Base-by-base conservation (phyloP, 179 eudicot species). In the Beta corolliflora region DNA sequence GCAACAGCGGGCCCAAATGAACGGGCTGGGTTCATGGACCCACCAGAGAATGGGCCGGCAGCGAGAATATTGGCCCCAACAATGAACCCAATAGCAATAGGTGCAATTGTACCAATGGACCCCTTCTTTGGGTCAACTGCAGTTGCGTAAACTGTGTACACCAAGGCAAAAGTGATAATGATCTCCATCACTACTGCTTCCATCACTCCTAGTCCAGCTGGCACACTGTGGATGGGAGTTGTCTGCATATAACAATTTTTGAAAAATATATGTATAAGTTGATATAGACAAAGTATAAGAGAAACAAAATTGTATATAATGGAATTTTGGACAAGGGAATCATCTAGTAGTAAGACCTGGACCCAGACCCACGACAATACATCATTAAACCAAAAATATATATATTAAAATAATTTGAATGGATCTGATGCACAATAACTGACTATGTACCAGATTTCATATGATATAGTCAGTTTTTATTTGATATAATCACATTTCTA, bases 121-220 rank as follows among this genome's bases (percentile, higher is more conserved):
- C 97, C 97, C 89, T 89, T 93, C 91, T 89, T 93, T 12, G 97
- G 97, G 86, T 93, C 97, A 46, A 82, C 92, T 13, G 97, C 95
- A 9, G 97, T 91, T 78, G 97, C 97, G 29, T 89, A 92, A 59
- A 92, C 96, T 0, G 96, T 91, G 93, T 92, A 92, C 3, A 91
- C 96, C 83, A 91, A 81, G 5, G 85, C 93, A 76, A 93, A 93
- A 12, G 95, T 93, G 83, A 88, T 87, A 12, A 93, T 76, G 52
- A 93, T 90, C 77, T 93, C 97, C 88, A 91, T 86, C 15, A 93
- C 94, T 18, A 92, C 87, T 60, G 89, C 97, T 82, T 92, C 80
- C 7, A 86, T 3, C 11, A 89, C 88, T 79, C 91, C 92, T 4
- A 92, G 81, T 5, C 97, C 94, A 2, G 87, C 59, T 7, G 82